Conservation (phyloP, 176 grass and related monocot species). For the Eleusine coracana region DNA sequence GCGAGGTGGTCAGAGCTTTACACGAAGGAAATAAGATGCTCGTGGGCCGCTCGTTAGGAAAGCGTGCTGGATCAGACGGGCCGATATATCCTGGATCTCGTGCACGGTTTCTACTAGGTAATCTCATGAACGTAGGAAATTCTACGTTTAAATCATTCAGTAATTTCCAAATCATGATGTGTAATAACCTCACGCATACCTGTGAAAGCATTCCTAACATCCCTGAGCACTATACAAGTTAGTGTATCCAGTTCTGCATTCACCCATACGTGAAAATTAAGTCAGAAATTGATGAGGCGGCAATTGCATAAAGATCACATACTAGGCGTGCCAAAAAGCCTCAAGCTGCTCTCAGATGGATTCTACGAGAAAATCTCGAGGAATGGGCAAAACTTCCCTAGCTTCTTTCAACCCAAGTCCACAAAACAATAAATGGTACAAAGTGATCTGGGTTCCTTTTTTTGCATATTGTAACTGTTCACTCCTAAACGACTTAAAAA, state of each 20-base stretch:
- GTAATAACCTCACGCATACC: background rate
- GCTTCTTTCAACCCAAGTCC: background rate
- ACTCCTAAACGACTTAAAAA: slow-evolving; percentile 36
- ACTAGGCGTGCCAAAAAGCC: no score
- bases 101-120: no score
- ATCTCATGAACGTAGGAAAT: no score
- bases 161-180: no score
- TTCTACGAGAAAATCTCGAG: background rate
- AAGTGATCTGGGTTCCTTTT: background rate
- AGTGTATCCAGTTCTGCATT: background rate
- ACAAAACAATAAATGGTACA: background rate
- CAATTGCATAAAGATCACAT: background rate
- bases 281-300: background rate
- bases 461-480: background rate
- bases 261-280: background rate
- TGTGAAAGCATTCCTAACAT: background rate
- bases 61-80: no score
- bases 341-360: background rate
- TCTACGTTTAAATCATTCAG: no score
- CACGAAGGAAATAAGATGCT: no score
- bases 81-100: no score
- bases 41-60: no score
- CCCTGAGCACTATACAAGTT: background rate
- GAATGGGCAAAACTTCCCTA: background rate
- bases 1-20: no score